These are phyloP conservation scores for Arthrobotrys iridis DNA, from an alignment of 2,329 filamentous ascomycete genomes.

Conservation along the genomic window DNA sequence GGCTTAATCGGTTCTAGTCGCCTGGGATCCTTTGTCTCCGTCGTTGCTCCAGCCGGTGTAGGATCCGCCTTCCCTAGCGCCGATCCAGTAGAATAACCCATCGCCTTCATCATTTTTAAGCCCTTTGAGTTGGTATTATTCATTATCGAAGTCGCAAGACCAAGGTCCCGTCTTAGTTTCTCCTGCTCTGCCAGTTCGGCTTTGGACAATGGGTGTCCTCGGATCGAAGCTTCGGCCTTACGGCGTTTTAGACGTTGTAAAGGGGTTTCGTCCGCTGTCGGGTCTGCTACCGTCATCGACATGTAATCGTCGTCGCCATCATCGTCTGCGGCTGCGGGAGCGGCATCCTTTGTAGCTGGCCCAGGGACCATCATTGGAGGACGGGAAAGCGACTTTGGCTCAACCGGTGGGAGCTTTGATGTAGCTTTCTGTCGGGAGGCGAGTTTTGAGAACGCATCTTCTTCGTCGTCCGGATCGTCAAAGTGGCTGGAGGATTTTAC, in stretches of 20 bases:
- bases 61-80: slow-evolving; percentile 72
- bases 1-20: slow-evolving; percentile 65
- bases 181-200: slow-evolving; percentile 81
- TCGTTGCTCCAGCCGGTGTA: slow-evolving; percentile 53
- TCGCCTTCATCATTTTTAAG: slow-evolving; percentile 93
- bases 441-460: slow-evolving; percentile 49
- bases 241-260: slow-evolving; percentile 43
- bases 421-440: slow-evolving; percentile 16
- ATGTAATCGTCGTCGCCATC: slow-evolving; percentile 96
- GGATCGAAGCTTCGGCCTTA: slow-evolving; percentile 70
- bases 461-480: slow-evolving; percentile 37
- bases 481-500: slow-evolving; percentile 17
- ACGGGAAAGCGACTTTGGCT: slow-evolving; percentile 18
- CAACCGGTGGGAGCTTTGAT: slow-evolving; percentile 20
- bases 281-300: slow-evolving; percentile 87
- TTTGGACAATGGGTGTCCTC: slow-evolving; percentile 79
- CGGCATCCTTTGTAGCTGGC: not conserved
- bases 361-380: not conserved
- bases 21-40: slow-evolving; percentile 61
- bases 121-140: slow-evolving; percentile 73
- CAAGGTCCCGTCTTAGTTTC: slow-evolving; percentile 75
- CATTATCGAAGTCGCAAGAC: slow-evolving; percentile 78
- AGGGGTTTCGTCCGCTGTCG: slow-evolving; percentile 59
- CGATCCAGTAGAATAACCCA: slow-evolving; percentile 84
- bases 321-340: slow-evolving; percentile 59